Evolutionary conservation across 768 basidiomycete species (phyloP), one percentile per base, ranked within the genome.

Genomic region (button mushroom (Agaricus bisporus)): DNA sequence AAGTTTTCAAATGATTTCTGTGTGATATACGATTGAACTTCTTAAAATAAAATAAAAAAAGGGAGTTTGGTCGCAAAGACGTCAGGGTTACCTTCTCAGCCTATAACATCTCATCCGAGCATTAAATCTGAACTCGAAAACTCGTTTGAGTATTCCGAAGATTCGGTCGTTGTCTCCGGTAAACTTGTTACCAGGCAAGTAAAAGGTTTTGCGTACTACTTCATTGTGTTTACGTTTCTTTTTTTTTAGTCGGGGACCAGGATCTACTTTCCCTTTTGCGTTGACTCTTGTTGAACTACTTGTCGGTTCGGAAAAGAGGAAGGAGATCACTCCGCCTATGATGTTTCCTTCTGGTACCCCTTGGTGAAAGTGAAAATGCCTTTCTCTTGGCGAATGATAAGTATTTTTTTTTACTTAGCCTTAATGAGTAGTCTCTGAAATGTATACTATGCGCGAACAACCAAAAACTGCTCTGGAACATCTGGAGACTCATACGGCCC

Each of bases 111-210:
- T 14, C 89, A 92, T 60, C 89, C 90, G 0, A 80, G 80, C 48
- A 81, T 92, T 48, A 81, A 80, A 59, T 60, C 68, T 3, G 66
- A 80, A 9, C 73, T 92, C n/a, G 78, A 79, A 49, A 64, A 73
- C 12, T 68, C 70, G 9, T 92, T 86, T 56, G 81, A 85, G 0
- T 92, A 92, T 64, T 77, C 73, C 5, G 89, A 91, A 55, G 81
- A 85, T 4, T 61, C 83, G 2, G 89, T 91, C 5, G 86, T 91
- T 36, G 70, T 88, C 17, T 88, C 87, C 4, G 79, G 77, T 0
- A 83, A 80, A 48, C 73, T 92, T 4, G 74, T 92, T 10, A 91
- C 89, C n/a, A 91, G 87, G 88, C 86, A 51, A 29, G n/a, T n/a
- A n/a, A n/a, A n/a, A n/a, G n/a, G 42, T n/a, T 11, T 26, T 20